Base-by-base conservation (phyloP, 306 rosid species). In the Lagenaria siceraria region DNA sequence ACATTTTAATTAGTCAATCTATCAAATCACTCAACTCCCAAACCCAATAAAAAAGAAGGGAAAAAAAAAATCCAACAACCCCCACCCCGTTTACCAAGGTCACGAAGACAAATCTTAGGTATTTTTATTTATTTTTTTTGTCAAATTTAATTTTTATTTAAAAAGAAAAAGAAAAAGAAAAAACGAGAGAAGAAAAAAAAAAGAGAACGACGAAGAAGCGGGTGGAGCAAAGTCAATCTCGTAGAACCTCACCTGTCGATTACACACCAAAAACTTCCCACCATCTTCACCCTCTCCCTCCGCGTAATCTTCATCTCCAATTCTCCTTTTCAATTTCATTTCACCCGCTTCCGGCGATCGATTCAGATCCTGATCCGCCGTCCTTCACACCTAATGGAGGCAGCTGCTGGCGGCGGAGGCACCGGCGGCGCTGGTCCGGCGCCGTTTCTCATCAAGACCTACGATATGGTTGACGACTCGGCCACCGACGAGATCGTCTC, bases 391-490 rank as follows among this genome's bases (percentile, higher is more conserved):
- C 15, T 25, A n/a, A 43, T 25, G 70, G 75, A 64, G 27, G 42
- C 27, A 17, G 89, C 91, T 94, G 91, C 88, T 31, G 88, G 56
- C 49, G 80, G 77, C 3, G 81, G 82, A 64, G 82, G 87, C 65
- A 13, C 66, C 4, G 87, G 86, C 7, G 80, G 77, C 33, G 89
- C 93, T 0, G 96, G 98, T 46, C 95, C 97, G 75, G 95, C 99
- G 64, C 99, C 99, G 83, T 90, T 95, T 76, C 87, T 95, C 27
- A 52, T 86, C 75, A 95, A 92, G 82, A 95, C 99, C 10, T 95
- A 89, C 79, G 97, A 95, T 21, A 88, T 95, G 97, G 99, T 95
- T 18, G 97, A 95, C 79, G 99, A 90, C 81, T 81, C 92, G 13
- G 5, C 82, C 63, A 88, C 97, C 18, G 87, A 92, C 64, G 89